A percentile compares a stretch with the other conserved stretches of the same genome.
Evolutionary conservation across 2,329 filamentous ascomycete genomes (phyloP).

Genomic region (Elsinoe necatrix): DNA sequence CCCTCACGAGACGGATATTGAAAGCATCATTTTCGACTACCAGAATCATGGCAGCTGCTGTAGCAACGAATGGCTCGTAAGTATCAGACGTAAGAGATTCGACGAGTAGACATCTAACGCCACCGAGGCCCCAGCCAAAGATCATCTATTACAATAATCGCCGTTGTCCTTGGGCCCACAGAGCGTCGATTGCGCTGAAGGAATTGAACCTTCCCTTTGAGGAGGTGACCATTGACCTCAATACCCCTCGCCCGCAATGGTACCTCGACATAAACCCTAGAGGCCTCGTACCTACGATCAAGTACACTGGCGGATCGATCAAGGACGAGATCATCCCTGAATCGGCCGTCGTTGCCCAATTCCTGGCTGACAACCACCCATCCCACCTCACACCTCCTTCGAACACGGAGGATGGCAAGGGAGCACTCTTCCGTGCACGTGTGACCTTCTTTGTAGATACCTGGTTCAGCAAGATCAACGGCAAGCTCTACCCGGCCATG

Average conservation of each 20-base stretch:
- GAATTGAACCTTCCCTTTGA: constrained; percentile 31
- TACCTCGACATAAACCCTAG: constrained; percentile 72
- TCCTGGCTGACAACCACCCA: constrained; percentile 61
- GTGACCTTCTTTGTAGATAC: constrained; percentile 66
- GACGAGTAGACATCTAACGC: too few species aligned
- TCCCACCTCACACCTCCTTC: constrained; percentile 54
- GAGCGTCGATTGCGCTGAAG: constrained; percentile 41
- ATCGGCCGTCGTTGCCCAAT: constrained; percentile 64
- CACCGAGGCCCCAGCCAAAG: constrained; percentile 30
- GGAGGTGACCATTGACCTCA: constrained; percentile 48
- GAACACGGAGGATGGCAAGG: constrained; percentile 42
- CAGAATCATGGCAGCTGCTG: neutral
- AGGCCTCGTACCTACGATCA: constrained; percentile 64
- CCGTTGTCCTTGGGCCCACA: constrained; percentile 64
- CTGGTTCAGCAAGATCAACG: constrained; percentile 54
- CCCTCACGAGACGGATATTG: too few species aligned
- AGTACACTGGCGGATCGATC: constrained; percentile 44
- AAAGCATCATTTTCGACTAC: too few species aligned
- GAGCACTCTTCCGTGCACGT: constrained; percentile 55
- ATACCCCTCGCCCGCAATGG: constrained; percentile 58
- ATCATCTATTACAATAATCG: constrained; percentile 66
- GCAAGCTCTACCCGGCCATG: constrained; percentile 41
- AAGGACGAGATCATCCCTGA: constrained; percentile 59
- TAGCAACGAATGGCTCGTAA: constrained; percentile 10
- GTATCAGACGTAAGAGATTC: neutral